These are phyloP conservation scores for Kappamyces sp. DNA, from an alignment of 192 early-diverging fungal genomes.

Conservation along the genomic window DNA sequence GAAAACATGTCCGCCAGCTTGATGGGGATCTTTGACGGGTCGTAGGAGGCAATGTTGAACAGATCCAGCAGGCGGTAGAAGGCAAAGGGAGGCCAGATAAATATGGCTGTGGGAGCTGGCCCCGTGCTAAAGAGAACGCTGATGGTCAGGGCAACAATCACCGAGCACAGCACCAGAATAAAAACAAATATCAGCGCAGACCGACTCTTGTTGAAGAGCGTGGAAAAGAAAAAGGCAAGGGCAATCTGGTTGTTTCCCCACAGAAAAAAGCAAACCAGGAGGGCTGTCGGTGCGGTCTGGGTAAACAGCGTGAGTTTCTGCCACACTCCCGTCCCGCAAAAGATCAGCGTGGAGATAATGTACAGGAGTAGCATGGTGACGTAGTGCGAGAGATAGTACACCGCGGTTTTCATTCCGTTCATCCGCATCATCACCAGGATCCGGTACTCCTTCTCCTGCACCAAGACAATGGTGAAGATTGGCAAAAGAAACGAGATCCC, in stretches of 20 bases:
- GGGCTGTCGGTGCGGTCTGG: conserved; percentile 37
- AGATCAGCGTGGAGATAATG: conserved; percentile 49
- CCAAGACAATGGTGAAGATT: conserved; percentile 63
- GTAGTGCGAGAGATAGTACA: conserved; percentile 63
- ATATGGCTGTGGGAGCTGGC: conserved; percentile 38
- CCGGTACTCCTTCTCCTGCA: conserved; percentile 67
- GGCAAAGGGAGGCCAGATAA: conserved; percentile 70
- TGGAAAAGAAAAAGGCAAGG: conserved; percentile 56
- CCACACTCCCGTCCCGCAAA: conserved; percentile 48
- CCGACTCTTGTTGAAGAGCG: conserved; percentile 55
- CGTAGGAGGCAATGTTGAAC: conserved; percentile 46
- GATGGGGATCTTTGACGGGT: conserved; percentile 25
- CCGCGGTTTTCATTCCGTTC: conserved; percentile 58
- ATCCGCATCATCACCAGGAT: conserved; percentile 70
- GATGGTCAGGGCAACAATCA: conserved; percentile 55
- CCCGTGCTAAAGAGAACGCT: conserved; percentile 33
- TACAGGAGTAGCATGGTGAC: conserved; percentile 57
- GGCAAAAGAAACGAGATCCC: conserved; percentile 50
- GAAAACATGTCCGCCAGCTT: conserved; percentile 28
- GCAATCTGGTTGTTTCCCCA: conserved; percentile 65
- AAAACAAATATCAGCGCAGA: conserved; percentile 55
- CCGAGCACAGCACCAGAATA: conserved; percentile 57
- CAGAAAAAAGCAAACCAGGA: conserved; percentile 53
- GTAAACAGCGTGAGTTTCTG: conserved; percentile 56
- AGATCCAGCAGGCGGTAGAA: conserved; percentile 53